Percentiles rank a stretch among this genome's conserved stretches.
phyloP scores from a whole-genome alignment of 1,284 basidiomycete species.

The Cryptococcus neoformans region DNA sequence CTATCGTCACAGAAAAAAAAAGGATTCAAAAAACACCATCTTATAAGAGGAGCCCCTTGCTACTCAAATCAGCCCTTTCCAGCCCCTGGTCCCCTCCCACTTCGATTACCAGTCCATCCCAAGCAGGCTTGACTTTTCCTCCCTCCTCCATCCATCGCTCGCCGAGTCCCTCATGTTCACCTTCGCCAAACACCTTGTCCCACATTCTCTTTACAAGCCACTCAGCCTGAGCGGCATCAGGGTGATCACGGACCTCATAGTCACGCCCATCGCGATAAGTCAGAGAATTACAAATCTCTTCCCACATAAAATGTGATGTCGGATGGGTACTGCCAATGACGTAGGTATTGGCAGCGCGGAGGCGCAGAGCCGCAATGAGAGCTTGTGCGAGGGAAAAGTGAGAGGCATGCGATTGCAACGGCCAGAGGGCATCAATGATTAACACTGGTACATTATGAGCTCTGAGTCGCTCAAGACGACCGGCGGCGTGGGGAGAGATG shows the following conservation, averaged over 20 bases:
- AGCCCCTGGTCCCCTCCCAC: constrained; percentile 9
- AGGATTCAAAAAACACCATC: too few relatives aligned
- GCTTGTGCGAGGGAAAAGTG: constrained; percentile 47
- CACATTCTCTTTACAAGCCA: constrained; percentile 25
- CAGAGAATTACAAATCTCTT: constrained; percentile 34
- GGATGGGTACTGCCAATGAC: constrained; percentile 48
- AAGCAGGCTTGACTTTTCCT: constrained; percentile 37
- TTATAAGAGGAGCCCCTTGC: constrained; percentile 10
- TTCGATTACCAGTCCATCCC: constrained; percentile 37
- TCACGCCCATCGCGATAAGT: constrained; percentile 1
- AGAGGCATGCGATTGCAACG: constrained; percentile 35
- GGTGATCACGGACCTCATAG: constrained; percentile 17
- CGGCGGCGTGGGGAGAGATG: constrained; percentile 3
- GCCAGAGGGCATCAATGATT: constrained; percentile 47
- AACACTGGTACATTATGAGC: constrained; percentile 23
- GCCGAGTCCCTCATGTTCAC: constrained; percentile 10
- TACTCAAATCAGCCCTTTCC: constrained; percentile 9
- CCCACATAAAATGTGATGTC: constrained; percentile 47
- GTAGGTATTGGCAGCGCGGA: constrained; percentile 41
- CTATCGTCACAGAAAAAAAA: too few relatives aligned
- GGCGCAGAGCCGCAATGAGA: constrained; percentile 30
- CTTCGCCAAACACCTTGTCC: constrained; percentile 16
- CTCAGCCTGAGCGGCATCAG: constrained; percentile 30
- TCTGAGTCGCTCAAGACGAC: background rate
- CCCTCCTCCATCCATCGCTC: constrained; percentile 19